phyloP scores from a whole-genome alignment of 805 yeast genomes.

The Candida namnaoensis region DNA sequence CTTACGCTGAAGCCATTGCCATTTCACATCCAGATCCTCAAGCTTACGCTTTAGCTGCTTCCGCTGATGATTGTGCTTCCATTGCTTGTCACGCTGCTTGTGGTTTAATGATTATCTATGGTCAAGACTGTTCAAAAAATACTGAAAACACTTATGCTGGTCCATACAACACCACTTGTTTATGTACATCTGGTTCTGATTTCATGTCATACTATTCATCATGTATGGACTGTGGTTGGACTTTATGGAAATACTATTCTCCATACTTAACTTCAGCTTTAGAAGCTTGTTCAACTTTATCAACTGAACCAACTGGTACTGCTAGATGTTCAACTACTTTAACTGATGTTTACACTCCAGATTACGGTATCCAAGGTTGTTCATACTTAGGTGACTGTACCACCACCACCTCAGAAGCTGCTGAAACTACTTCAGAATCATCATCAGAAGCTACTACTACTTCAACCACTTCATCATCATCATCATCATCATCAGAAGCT shows the following conservation, averaged over 20 bases:
- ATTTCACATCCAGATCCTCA: constrained; percentile 5
- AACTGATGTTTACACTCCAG: constrained; percentile 3
- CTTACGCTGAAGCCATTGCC: constrained; percentile 2
- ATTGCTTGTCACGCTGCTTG: constrained; percentile 20
- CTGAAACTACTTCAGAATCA: background rate
- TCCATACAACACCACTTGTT: constrained; percentile 5
- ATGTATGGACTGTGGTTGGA: constrained; percentile 26
- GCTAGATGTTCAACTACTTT: constrained; percentile 12
- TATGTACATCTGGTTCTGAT: constrained; percentile 6
- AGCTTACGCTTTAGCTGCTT: constrained; percentile 13
- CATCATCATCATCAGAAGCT: too few species aligned
- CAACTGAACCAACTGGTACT: constrained; percentile 21
- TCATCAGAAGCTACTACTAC: too few species aligned
- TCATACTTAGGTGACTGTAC: constrained; percentile 26
- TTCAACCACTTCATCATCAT: too few species aligned
- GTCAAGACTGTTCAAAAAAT: constrained; percentile 17
- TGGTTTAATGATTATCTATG: constrained; percentile 21
- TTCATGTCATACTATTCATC: constrained; percentile 8
- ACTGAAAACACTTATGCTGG: constrained; percentile 6
- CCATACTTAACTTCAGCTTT: constrained; percentile 14
- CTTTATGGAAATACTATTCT: constrained; percentile 21
- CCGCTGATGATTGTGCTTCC: constrained; percentile 11
- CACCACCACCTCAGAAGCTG: constrained; percentile 25
- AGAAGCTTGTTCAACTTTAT: constrained; percentile 8
- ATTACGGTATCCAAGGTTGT: constrained; percentile 15